Evolutionary conservation across 2,329 filamentous ascomycete species (phyloP), one percentile per base, ranked within the genome.

Genomic region (Ophiognomonia clavigignenti-juglandacearum): DNA sequence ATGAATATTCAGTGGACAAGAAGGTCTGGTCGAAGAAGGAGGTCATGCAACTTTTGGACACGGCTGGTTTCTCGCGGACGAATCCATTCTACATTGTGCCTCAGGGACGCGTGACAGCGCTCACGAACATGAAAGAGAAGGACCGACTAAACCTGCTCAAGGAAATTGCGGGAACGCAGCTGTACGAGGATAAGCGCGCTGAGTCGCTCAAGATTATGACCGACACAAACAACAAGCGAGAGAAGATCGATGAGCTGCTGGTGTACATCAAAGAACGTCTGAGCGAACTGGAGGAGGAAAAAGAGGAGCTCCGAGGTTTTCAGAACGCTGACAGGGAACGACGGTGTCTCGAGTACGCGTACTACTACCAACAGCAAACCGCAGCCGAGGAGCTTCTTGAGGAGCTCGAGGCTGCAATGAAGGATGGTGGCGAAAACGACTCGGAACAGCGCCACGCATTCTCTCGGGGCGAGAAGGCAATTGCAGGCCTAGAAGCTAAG

Each of bases 1-100:
- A 98, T 64, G 93, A 98, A 71, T 98, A 97, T 65, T 95, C 92
- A 2, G 80, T 98, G 24, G 93, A 98, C 67, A 88, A 91, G 63
- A 98, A 96, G 71, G 95, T 95, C 56, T 88, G 91, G 27, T 96
- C 91, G 31, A 96, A 95, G 64, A 79, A 83, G 53, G 93, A 98
- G 64, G 92, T 98, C 50, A 87, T 95, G 75, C 95, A 96, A 64
- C 78, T 98, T 31, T 78, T 98, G 35, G 93, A 98, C 65, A 95
- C 90, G 7, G 93, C 93, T 13, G 93, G 93, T 18, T 97, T 98
- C 67, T 97, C 92, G 52, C 83, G 90, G 56, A 96, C 91, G 48
- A 98, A 98, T 64, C 93, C 93, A 22, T 98, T 97, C 74, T 98
- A 98, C 66, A 98, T 98, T 59, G 95, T 98, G 2, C 93, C 95